Conservation (phyloP, 768 basidiomycete species). For the Leccinum incarnatum region DNA sequence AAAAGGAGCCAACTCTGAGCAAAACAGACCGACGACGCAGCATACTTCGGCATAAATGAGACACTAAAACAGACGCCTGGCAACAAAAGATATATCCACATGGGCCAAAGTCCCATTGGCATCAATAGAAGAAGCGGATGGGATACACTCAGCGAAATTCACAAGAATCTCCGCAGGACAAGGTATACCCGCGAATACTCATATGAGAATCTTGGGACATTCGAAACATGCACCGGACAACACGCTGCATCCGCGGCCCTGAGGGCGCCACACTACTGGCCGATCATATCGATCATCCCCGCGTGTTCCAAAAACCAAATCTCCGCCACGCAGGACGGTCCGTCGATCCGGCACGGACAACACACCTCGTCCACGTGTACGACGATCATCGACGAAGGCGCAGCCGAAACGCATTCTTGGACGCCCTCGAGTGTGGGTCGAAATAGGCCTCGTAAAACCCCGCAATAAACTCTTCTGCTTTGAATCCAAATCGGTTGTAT, state of each 20-base stretch:
- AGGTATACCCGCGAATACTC: neutral
- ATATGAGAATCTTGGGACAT: neutral
- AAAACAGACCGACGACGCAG: no score
- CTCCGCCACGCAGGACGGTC: neutral
- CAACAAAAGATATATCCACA: no score
- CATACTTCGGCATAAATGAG: no score
- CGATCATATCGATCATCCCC: neutral
- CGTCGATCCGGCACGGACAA: neutral
- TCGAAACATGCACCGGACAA: no score
- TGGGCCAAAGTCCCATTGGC: no score
- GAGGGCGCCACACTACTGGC: neutral
- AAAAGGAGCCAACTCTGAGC: no score
- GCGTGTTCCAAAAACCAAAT: neutral
- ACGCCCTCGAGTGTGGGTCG: conserved; percentile 63
- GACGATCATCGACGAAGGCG: conserved; percentile 57
- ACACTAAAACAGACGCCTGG: no score
- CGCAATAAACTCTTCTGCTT: conserved; percentile 78
- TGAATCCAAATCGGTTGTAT: conserved; percentile 87
- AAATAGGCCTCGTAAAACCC: conserved; percentile 82
- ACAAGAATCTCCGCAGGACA: neutral
- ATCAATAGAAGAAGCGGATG: no score
- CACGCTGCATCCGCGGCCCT: neutral
- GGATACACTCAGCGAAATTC: neutral
- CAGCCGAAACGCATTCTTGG: conserved; percentile 78
- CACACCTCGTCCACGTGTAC: neutral